Conservation (phyloP, 2,329 filamentous ascomycete genomes). For the Leptodontidium sp. region DNA sequence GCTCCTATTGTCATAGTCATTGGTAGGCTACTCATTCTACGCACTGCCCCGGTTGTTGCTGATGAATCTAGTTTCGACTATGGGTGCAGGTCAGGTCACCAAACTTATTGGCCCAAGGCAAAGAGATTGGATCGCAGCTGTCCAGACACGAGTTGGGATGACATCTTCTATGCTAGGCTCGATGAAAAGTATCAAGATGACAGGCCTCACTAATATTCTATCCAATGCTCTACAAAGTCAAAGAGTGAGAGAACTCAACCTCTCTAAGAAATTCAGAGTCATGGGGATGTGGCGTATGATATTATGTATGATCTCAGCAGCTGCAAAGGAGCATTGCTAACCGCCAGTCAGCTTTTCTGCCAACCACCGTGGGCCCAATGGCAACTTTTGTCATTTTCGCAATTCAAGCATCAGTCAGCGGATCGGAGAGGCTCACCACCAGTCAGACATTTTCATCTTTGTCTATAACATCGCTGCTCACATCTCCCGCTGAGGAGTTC, state of each 20-base stretch:
- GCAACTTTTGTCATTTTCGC: constrained; percentile 31
- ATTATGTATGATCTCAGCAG: constrained; percentile 56
- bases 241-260: constrained; percentile 32
- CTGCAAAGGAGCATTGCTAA: constrained; percentile 55
- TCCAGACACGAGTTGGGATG: constrained; percentile 52
- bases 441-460: constrained; percentile 32
- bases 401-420: constrained; percentile 28
- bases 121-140: constrained; percentile 50
- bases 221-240: constrained; percentile 44
- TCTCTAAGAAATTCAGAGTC: constrained; percentile 31
- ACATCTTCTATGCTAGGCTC: constrained; percentile 52
- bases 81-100: constrained; percentile 24
- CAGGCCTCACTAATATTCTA: constrained; percentile 50
- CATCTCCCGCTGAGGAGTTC: constrained; percentile 28
- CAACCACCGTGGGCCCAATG: constrained; percentile 27
- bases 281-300: constrained; percentile 33
- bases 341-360: constrained; percentile 25
- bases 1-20: constrained; percentile 35
- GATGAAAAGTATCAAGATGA: constrained; percentile 57
- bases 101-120: constrained; percentile 35
- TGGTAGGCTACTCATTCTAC: constrained; percentile 20
- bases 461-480: constrained; percentile 33
- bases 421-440: constrained; percentile 23
- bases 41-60: neutral
- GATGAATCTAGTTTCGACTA: constrained; percentile 18